phyloP scores from a whole-genome alignment of 2,329 filamentous ascomycete genomes.

The Diplodia mutila region DNA sequence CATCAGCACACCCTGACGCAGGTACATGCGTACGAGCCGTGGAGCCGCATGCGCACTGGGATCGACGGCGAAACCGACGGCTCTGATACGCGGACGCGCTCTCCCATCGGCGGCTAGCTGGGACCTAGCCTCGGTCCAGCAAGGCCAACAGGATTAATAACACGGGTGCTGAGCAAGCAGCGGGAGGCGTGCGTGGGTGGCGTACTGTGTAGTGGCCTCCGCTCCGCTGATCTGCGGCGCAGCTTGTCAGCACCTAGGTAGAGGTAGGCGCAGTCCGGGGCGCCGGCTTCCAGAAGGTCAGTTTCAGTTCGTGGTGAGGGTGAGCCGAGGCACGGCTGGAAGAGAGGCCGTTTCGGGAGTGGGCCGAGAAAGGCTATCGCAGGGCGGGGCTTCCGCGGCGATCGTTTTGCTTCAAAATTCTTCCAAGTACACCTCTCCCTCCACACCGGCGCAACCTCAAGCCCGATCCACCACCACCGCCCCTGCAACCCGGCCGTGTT shows the following conservation, averaged over 20 bases:
- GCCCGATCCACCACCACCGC: background rate
- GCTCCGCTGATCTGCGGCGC: background rate
- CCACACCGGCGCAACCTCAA: background rate
- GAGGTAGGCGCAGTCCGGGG: background rate
- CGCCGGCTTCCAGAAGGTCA: background rate
- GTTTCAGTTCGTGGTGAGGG: no score
- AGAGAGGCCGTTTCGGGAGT: background rate
- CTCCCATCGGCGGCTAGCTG: background rate
- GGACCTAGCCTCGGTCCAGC: background rate
- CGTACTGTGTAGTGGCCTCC: no score
- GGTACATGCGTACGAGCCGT: constrained; percentile 1
- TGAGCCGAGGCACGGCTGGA: background rate
- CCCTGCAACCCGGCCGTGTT: background rate
- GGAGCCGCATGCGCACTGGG: constrained; percentile 1
- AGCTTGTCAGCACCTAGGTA: constrained; percentile 8
- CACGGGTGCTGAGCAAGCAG: constrained; percentile 7
- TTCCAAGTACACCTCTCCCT: background rate
- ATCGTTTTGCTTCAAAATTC: background rate
- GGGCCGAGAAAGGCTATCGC: background rate
- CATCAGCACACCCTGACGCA: background rate
- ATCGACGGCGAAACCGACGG: background rate
- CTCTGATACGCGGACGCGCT: background rate
- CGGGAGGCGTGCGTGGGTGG: no score
- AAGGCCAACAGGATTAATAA: constrained; percentile 1
- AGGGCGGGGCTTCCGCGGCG: constrained; percentile 11